phyloP scores from a whole-genome alignment of 306 rosid species.

The Quercus suber region DNA sequence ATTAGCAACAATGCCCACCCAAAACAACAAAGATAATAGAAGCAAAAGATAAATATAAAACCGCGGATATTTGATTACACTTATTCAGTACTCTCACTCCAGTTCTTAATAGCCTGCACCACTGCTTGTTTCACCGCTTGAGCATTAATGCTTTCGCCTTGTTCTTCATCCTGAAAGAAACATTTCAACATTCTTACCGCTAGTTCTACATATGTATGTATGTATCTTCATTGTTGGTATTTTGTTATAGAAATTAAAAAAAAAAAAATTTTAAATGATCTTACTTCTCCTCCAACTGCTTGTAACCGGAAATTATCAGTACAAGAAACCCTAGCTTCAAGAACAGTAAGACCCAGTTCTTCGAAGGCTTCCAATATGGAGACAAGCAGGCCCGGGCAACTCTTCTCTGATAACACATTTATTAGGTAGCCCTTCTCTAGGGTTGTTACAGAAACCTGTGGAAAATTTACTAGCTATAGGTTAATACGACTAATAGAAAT shows the following conservation, averaged over 20 bases:
- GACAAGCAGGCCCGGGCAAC: slow-evolving; percentile 83
- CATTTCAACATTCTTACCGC: neutral
- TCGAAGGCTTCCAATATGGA: slow-evolving; percentile 79
- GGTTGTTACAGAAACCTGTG: slow-evolving; percentile 87
- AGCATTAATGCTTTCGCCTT: slow-evolving; percentile 42
- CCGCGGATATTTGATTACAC: slow-evolving; percentile 9
- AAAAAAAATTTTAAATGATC: neutral
- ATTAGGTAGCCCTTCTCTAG: slow-evolving; percentile 78
- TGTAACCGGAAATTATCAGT: slow-evolving; percentile 72
- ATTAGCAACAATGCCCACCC: neutral
- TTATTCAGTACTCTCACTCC: slow-evolving; percentile 42
- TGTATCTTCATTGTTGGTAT: neutral
- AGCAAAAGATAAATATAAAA: neutral
- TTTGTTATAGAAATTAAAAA: no score
- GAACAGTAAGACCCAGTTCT: slow-evolving; percentile 76
- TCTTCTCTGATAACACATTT: slow-evolving; percentile 62
- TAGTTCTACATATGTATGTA: neutral
- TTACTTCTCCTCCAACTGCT: slow-evolving; percentile 91
- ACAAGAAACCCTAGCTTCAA: slow-evolving; percentile 99
- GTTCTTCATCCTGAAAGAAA: slow-evolving; percentile 39
- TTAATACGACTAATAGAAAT: neutral
- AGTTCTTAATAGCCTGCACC: slow-evolving; percentile 45
- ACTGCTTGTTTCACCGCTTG: slow-evolving; percentile 48
- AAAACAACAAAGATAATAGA: neutral
- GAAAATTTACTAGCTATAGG: neutral